Conservation (phyloP, 495 filamentous ascomycete genomes). For the Cercophora samala region DNA sequence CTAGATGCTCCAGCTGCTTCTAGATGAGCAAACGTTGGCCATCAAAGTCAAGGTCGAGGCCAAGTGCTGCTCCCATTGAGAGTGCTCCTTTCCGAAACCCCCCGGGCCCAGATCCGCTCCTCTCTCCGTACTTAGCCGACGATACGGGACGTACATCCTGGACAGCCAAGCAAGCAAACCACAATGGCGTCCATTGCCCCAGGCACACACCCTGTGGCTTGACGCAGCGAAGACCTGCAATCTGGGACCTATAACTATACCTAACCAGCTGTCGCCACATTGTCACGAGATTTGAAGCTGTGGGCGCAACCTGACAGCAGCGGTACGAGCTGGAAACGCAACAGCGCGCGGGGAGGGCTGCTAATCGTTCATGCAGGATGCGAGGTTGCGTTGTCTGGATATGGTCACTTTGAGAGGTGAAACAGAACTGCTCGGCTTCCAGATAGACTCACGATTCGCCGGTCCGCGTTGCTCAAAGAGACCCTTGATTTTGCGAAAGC, state of each 20-base stretch:
- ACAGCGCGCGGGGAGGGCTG: neutral
- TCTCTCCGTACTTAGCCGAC: slow-evolving; percentile 1
- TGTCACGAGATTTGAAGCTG: neutral
- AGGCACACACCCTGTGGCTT: neutral
- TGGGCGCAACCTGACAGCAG: neutral
- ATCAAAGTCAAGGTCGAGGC: neutral
- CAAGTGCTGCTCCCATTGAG: neutral
- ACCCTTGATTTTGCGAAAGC: slow-evolving; percentile 26
- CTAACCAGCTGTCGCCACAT: neutral
- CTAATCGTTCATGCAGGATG: slow-evolving; percentile 20
- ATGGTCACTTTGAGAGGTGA: slow-evolving; percentile 22
- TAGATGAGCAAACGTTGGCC: neutral
- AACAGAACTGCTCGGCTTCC: slow-evolving; percentile 26
- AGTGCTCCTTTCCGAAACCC: slow-evolving; percentile 18
- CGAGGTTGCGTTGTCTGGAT: slow-evolving; percentile 2
- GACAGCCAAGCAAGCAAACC: neutral
- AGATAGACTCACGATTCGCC: slow-evolving; percentile 30
- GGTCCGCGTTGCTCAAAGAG: slow-evolving; percentile 24
- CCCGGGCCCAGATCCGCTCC: slow-evolving; percentile 15
- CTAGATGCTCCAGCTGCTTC: neutral
- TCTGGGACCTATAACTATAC: neutral
- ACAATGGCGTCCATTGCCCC: neutral
- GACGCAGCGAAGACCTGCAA: neutral
- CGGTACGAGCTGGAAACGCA: neutral
- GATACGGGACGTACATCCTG: neutral